Base-by-base conservation (phyloP, 345 rosid species). In the Mangifera indica region DNA sequence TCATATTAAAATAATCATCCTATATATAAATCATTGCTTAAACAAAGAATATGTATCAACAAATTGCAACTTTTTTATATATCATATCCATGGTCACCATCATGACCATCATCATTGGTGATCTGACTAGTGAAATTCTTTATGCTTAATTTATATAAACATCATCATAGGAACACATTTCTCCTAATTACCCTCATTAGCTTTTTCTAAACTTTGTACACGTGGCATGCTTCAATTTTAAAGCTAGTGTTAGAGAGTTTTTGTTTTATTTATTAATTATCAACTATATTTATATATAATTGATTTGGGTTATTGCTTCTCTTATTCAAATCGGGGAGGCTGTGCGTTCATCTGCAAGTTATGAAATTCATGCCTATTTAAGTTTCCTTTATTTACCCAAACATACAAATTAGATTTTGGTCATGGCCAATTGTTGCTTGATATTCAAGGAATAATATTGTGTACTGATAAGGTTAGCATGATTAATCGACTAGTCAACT, bases 81-180 rank as follows among this genome's bases (percentile, higher is more conserved):
- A 58, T 65, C 72, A 73, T 57, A 21, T 64, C 40, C 10, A 76
- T 76, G 69, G 72, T 37, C 25, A 32, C 52, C 77, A 85, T 74
- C 75, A 78, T 74, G 67, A 51, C 55, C 73, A 72, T 80, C 80
- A 82, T 83, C 84, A 85, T 85, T 82, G 81, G 84, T 52, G 65
- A 78, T 75, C 80, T 82, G 81, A 78, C 74, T 58, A 69, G 44
- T 73, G 42, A 60, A 73, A 58, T 21, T 60, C 82, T 82, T 72
- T 67, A 55, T 44, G 37, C 56, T 56, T 29, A 37, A 63, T 37
- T 37, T 5, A 22, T 72, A n/a, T 68, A 10, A 25, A 10, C 26
- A 34, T 32, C 37, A 17, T 60, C 10, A 14, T 60, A 6, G 44
- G 32, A 69, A 69, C 45, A 18, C 45, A 4, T 65, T 6, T 32